These are phyloP conservation scores for Nemania diffusa DNA, from an alignment of 2,329 filamentous ascomycete species.

Conservation along the genomic window DNA sequence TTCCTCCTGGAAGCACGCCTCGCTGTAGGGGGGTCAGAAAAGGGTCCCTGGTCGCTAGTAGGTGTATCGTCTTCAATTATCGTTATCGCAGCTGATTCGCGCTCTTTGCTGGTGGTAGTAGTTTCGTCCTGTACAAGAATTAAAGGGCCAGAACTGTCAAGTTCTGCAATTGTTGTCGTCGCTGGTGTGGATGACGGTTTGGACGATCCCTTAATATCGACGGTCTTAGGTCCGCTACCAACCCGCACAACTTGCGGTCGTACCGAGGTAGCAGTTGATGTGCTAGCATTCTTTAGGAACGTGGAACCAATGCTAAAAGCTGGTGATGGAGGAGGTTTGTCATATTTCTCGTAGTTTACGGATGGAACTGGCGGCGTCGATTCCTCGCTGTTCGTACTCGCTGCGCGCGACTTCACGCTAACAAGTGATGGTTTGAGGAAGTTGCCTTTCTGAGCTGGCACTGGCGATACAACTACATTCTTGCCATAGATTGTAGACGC, in stretches of 20 bases:
- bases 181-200: slow-evolving; percentile 37
- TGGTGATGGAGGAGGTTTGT: slow-evolving; percentile 56
- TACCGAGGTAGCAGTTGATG: slow-evolving; percentile 65
- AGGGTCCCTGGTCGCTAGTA: slow-evolving; percentile 65
- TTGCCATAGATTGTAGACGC: slow-evolving; percentile 95
- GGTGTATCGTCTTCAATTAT: slow-evolving; percentile 63
- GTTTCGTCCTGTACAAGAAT: slow-evolving; percentile 26
- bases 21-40: slow-evolving; percentile 63
- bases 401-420: slow-evolving; percentile 80
- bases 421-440: slow-evolving; percentile 92
- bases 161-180: slow-evolving; percentile 37
- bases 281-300: slow-evolving; percentile 72
- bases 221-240: slow-evolving; percentile 57
- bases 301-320: slow-evolving; percentile 75
- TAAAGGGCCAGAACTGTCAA: slow-evolving; percentile 38
- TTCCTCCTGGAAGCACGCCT: slow-evolving; percentile 52
- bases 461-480: slow-evolving; percentile 83
- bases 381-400: slow-evolving; percentile 62
- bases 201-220: slow-evolving; percentile 47
- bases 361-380: slow-evolving; percentile 76
- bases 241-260: slow-evolving; percentile 71
- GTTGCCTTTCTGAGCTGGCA: slow-evolving; percentile 82
- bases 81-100: slow-evolving; percentile 59
- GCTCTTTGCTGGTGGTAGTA: slow-evolving; percentile 18
- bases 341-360: slow-evolving; percentile 73